These are phyloP conservation scores for Apophysomyces variabilis DNA, from an alignment of 371 early-diverging fungal genomes.

Conservation along the genomic window DNA sequence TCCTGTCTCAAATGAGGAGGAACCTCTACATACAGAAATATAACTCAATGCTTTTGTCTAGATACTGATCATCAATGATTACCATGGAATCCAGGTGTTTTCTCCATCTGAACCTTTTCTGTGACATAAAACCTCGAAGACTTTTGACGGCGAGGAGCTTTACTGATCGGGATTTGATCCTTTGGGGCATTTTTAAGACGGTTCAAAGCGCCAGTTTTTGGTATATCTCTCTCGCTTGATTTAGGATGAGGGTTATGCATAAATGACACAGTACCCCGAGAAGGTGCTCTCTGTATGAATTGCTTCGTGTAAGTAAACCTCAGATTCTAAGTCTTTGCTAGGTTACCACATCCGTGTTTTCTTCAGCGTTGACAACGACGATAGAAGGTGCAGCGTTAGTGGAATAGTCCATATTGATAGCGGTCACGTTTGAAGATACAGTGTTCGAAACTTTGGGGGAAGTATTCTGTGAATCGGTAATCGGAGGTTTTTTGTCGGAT, in stretches of 20 bases:
- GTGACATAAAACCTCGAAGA: constrained; percentile 88
- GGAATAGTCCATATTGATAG: background rate
- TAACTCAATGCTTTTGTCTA: background rate
- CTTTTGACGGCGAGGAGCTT: constrained; percentile 83
- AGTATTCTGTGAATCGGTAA: constrained; percentile 6
- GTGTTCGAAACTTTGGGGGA: constrained; percentile 10
- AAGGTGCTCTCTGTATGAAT: constrained; percentile 12
- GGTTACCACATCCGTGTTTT: constrained; percentile 28
- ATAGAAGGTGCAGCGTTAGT: constrained; percentile 24
- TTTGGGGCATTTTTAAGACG: constrained; percentile 82
- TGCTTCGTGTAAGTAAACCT: constrained; percentile 6
- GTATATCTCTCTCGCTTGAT: constrained; percentile 46
- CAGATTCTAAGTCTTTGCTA: background rate
- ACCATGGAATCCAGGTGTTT: constrained; percentile 80
- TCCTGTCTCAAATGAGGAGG: constrained; percentile 73
- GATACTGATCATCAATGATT: constrained; percentile 17
- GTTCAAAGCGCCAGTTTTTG: constrained; percentile 78
- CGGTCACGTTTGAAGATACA: too few relatives aligned
- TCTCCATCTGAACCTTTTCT: constrained; percentile 81
- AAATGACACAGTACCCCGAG: constrained; percentile 26
- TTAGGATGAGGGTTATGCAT: constrained; percentile 28
- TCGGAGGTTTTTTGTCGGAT: constrained; percentile 17
- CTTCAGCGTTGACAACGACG: constrained; percentile 30
- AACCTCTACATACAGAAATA: constrained; percentile 60
- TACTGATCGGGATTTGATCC: constrained; percentile 81